phyloP scores from a whole-genome alignment of 164 flowering plant genomes.

The Stephania yunnanensis region DNA sequence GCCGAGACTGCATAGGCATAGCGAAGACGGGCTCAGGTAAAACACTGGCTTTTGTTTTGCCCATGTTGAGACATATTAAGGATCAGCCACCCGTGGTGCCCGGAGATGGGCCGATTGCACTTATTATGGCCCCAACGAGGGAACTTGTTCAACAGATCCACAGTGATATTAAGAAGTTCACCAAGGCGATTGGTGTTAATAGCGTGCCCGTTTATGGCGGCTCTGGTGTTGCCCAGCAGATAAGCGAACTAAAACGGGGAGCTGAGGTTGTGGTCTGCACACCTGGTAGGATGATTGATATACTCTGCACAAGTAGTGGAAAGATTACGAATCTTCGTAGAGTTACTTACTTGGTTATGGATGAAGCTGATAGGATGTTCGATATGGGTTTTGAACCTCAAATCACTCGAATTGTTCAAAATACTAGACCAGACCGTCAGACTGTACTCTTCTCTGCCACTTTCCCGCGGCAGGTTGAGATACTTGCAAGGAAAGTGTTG shows the following conservation, averaged over 20 bases:
- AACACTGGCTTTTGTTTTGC: conserved; percentile 91
- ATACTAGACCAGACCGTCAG: conserved; percentile 86
- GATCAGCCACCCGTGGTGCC: conserved; percentile 84
- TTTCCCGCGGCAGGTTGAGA: conserved; percentile 94
- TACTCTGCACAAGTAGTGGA: conserved; percentile 87
- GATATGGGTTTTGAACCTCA: conserved; percentile 99
- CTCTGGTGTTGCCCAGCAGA: conserved; percentile 97
- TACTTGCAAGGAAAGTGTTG: conserved; percentile 79
- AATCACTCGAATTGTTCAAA: conserved; percentile 89
- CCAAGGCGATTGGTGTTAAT: conserved; percentile 66
- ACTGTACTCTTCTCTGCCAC: conserved; percentile 98
- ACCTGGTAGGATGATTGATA: conserved; percentile 98
- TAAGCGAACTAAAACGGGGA: conserved; percentile 89
- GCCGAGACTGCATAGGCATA: conserved; percentile 94
- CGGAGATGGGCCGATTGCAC: conserved; percentile 97
- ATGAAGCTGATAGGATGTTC: conserved; percentile 98
- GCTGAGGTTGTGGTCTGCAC: conserved; percentile 96
- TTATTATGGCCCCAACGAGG: conserved; percentile 96
- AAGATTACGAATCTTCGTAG: conserved; percentile 85
- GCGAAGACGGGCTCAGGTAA: conserved; percentile 98
- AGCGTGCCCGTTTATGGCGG: conserved; percentile 98
- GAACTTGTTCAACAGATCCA: conserved; percentile 98
- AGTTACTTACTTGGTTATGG: conserved; percentile 90
- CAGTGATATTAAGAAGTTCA: conserved; percentile 76
- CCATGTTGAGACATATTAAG: conserved; percentile 97